A percentile compares a stretch with the other conserved stretches of the same genome.
These are phyloP conservation scores for Penicillium longicatenatum DNA, from an alignment of 495 filamentous ascomycete species.

Conservation along the genomic window DNA sequence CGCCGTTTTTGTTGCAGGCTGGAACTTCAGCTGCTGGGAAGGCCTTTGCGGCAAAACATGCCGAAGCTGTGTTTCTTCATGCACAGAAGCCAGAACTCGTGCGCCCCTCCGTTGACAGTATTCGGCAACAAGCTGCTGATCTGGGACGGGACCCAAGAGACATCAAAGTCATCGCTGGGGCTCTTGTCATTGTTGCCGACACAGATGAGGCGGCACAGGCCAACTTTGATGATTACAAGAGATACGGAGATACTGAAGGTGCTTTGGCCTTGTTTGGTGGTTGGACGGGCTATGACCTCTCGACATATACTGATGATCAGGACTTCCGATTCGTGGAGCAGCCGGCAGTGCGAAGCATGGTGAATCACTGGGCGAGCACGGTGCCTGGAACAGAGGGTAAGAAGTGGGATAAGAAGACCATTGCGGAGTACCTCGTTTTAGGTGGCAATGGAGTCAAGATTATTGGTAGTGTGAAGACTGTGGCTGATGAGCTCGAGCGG, in stretches of 20 bases:
- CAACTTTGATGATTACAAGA: constrained; percentile 49
- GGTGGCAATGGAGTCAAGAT: constrained; percentile 59
- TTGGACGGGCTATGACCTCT: constrained; percentile 57
- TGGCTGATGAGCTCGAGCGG: constrained; percentile 62
- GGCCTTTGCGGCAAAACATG: constrained; percentile 63
- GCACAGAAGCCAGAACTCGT: constrained; percentile 50
- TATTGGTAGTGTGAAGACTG: constrained; percentile 56
- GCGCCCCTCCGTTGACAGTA: constrained; percentile 46
- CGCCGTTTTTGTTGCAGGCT: constrained; percentile 67
- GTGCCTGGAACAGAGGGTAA: constrained; percentile 39
- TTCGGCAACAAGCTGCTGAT: constrained; percentile 47
- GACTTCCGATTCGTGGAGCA: constrained; percentile 60
- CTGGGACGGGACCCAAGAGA: constrained; percentile 47
- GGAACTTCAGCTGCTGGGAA: constrained; percentile 63
- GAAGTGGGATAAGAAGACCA: constrained; percentile 65
- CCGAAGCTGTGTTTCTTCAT: constrained; percentile 54
- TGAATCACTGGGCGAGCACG: constrained; percentile 43
- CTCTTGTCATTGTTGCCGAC: constrained; percentile 52
- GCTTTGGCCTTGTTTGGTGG: constrained; percentile 57
- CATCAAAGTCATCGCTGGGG: constrained; percentile 55
- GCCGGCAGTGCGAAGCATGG: constrained; percentile 54
- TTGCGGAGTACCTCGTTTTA: constrained; percentile 62
- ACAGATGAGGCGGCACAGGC: constrained; percentile 55
- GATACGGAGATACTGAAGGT: constrained; percentile 53
- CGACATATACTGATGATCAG: constrained; percentile 51